phyloP scores from a whole-genome alignment of 805 yeast genomes.

The Tetrapisispora phaffii region DNA sequence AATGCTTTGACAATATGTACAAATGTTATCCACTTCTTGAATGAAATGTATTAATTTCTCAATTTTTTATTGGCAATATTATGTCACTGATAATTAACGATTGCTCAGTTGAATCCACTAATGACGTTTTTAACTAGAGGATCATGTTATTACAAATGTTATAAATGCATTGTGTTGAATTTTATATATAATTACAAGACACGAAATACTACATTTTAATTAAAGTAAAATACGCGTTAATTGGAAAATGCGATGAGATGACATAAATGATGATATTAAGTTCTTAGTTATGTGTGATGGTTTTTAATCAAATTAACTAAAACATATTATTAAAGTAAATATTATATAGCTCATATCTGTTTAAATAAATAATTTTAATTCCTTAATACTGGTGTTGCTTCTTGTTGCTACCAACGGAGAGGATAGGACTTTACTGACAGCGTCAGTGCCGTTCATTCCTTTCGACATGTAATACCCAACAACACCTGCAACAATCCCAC shows the following conservation, averaged over 20 bases:
- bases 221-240: neutral
- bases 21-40: too few relatives aligned
- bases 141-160: neutral
- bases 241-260: neutral
- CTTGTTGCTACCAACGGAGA: neutral
- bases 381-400: neutral
- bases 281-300: too few relatives aligned
- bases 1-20: neutral
- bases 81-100: too few relatives aligned
- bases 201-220: neutral
- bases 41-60: too few relatives aligned
- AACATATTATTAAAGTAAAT: neutral
- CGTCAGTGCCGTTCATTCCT: conserved; percentile 31
- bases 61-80: too few relatives aligned
- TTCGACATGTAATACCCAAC: conserved; percentile 36
- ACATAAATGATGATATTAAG: neutral
- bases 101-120: too few relatives aligned
- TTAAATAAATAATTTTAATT: neutral
- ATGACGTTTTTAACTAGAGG: too few relatives aligned
- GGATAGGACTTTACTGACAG: conserved; percentile 19
- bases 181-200: neutral
- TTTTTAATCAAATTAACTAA: too few relatives aligned
- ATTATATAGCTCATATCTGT: neutral
- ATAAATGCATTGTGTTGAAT: too few relatives aligned
- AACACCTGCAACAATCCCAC: conserved; percentile 38